Conservation (phyloP, 1,284 basidiomycete genomes). For the Ustilago shanxiensis region DNA sequence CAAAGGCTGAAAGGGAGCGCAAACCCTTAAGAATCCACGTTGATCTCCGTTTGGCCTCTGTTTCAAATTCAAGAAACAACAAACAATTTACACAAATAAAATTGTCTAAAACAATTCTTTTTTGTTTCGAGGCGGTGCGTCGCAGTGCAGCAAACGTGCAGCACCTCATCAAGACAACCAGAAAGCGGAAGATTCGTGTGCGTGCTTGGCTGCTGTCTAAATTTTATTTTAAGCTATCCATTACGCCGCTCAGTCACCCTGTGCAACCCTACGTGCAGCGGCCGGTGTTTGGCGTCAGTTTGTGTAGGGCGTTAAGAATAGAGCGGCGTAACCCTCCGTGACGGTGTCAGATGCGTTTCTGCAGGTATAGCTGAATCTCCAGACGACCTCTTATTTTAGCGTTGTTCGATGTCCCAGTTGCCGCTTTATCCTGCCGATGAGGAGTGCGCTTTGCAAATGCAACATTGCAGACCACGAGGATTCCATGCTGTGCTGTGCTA, state of each 20-base stretch:
- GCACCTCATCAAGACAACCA: too few relatives aligned
- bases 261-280: neutral
- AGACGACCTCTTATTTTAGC: neutral
- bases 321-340: too few relatives aligned
- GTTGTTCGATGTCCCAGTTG: neutral
- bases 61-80: slow-evolving; percentile 3
- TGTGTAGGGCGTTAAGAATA: too few relatives aligned
- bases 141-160: too few relatives aligned
- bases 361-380: too few relatives aligned
- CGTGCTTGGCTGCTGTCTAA: neutral
- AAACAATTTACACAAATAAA: slow-evolving; percentile 4
- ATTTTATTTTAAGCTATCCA: neutral
- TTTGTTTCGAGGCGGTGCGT: neutral
- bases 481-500: neutral
- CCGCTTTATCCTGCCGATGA: slow-evolving; percentile 12
- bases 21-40: neutral
- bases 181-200: too few relatives aligned
- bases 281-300: neutral
- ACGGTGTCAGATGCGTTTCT: too few relatives aligned
- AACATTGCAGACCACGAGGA: slow-evolving; percentile 1
- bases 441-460: neutral
- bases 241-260: neutral
- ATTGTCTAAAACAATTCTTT: neutral
- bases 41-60: too few relatives aligned
- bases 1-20: neutral